These are phyloP conservation scores for Larix kaempferi DNA, from an alignment of 75 land plant species.

Conservation along the genomic window DNA sequence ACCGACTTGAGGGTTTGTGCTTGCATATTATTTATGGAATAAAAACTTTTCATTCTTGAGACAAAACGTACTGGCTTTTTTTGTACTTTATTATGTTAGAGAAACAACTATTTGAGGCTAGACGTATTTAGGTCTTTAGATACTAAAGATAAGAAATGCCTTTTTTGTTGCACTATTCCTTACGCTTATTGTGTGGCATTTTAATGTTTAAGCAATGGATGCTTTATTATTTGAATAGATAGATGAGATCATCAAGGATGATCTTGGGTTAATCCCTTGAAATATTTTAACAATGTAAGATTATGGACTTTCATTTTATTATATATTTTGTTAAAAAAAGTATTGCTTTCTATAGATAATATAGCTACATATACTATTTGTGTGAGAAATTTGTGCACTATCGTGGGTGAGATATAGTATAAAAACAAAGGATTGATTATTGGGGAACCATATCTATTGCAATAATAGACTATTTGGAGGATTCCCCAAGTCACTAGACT, in stretches of 20 bases:
- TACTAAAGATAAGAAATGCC: neutral
- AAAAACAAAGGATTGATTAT: neutral
- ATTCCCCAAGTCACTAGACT: too few species aligned
- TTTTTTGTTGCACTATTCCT: neutral
- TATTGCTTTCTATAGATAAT: neutral
- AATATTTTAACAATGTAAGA: conserved; percentile 11
- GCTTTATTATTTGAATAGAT: conserved; percentile 1
- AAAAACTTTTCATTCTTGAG: neutral
- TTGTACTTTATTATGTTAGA: neutral
- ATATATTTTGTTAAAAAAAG: neutral
- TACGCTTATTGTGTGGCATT: neutral
- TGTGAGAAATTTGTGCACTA: neutral
- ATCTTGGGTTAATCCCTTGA: conserved; percentile 12
- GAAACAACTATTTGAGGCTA: neutral
- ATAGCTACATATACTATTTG: neutral
- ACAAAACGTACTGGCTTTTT: neutral
- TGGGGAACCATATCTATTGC: neutral
- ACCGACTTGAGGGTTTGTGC: neutral
- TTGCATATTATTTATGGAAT: neutral
- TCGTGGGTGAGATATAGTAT: neutral
- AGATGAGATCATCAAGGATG: conserved; percentile 7
- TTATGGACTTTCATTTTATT: neutral
- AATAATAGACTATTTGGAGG: neutral
- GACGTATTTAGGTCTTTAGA: neutral
- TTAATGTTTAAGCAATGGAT: conserved; percentile 1